Evolutionary conservation across 2,329 filamentous ascomycete species (phyloP).

Genomic region (Exutisphaerella laricina): DNA sequence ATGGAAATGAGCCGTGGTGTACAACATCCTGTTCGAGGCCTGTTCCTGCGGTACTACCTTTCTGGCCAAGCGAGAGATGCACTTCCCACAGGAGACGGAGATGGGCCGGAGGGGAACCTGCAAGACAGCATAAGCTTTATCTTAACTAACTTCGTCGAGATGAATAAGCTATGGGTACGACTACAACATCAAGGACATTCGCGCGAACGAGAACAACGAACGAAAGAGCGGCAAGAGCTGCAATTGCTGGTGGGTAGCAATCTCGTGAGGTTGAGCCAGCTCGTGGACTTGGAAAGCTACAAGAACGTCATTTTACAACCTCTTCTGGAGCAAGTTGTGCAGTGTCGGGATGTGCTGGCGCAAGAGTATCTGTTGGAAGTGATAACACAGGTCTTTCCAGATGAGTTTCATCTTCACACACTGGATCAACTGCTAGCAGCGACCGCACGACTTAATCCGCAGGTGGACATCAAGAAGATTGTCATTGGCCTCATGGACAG

Average conservation of each 20-base stretch:
- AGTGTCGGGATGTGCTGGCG: slow-evolving; percentile 92
- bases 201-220: slow-evolving; percentile 84
- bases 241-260: slow-evolving; percentile 96
- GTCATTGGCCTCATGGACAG: slow-evolving; percentile 98
- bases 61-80: slow-evolving; percentile 90
- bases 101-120: slow-evolving; percentile 90
- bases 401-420: slow-evolving; percentile 96
- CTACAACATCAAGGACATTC: slow-evolving; percentile 97
- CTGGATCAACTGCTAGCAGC: slow-evolving; percentile 92
- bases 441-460: slow-evolving; percentile 85
- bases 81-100: slow-evolving; percentile 72
- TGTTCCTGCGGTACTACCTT: slow-evolving; percentile 94
- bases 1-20: slow-evolving; percentile 99
- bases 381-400: slow-evolving; percentile 97
- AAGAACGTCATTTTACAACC: slow-evolving; percentile 84
- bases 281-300: slow-evolving; percentile 93
- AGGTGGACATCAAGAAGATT: slow-evolving; percentile 96
- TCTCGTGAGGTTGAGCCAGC: slow-evolving; percentile 85
- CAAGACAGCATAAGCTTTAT: slow-evolving; percentile 98
- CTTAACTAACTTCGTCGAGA: slow-evolving; percentile 97
- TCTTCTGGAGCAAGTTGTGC: slow-evolving; percentile 91
- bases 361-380: slow-evolving; percentile 98
- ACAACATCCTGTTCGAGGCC: slow-evolving; percentile 89
- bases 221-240: slow-evolving; percentile 89
- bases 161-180: slow-evolving; percentile 99